Evolutionary conservation across 805 yeast species (phyloP).

Genomic region (Hanseniaspora lindneri): DNA sequence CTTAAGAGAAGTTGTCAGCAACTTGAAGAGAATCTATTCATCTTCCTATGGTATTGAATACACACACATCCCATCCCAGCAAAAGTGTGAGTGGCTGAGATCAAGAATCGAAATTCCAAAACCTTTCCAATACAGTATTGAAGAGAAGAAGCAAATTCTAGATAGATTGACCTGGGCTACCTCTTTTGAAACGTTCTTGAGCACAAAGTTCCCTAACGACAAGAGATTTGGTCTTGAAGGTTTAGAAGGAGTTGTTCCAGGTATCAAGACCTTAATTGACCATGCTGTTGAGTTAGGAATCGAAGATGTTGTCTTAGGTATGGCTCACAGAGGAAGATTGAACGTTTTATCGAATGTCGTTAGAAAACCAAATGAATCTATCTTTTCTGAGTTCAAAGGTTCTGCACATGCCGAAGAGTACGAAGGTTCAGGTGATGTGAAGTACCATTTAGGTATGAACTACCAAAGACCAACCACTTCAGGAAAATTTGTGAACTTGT

Average conservation of each 20-base stretch:
- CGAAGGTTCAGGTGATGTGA: slow-evolving; percentile 98
- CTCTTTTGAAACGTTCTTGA: slow-evolving; percentile 80
- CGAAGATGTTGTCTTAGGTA: slow-evolving; percentile 93
- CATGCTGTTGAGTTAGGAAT: slow-evolving; percentile 84
- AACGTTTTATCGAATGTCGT: slow-evolving; percentile 96
- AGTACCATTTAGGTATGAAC: slow-evolving; percentile 98
- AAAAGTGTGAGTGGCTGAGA: slow-evolving; percentile 96
- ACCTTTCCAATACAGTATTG: slow-evolving; percentile 71
- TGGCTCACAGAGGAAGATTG: slow-evolving; percentile 99
- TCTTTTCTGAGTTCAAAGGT: slow-evolving; percentile 91
- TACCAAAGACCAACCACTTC: slow-evolving; percentile 97
- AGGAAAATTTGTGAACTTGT: slow-evolving; percentile 89
- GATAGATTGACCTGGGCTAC: slow-evolving; percentile 96
- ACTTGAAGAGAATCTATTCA: slow-evolving; percentile 79
- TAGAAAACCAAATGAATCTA: slow-evolving; percentile 95
- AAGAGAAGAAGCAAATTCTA: slow-evolving; percentile 89
- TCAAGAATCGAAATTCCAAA: slow-evolving; percentile 86
- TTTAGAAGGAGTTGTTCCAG: slow-evolving; percentile 92
- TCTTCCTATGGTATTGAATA: slow-evolving; percentile 85
- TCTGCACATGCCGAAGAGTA: slow-evolving; percentile 52
- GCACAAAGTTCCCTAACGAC: slow-evolving; percentile 94
- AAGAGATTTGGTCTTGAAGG: slow-evolving; percentile 98
- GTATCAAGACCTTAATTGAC: slow-evolving; percentile 91
- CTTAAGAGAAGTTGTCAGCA: slow-evolving; percentile 62
- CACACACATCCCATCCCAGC: slow-evolving; percentile 90